These are phyloP conservation scores for Avena sativa DNA, from an alignment of 176 grass and related monocot genomes.

Conservation along the genomic window DNA sequence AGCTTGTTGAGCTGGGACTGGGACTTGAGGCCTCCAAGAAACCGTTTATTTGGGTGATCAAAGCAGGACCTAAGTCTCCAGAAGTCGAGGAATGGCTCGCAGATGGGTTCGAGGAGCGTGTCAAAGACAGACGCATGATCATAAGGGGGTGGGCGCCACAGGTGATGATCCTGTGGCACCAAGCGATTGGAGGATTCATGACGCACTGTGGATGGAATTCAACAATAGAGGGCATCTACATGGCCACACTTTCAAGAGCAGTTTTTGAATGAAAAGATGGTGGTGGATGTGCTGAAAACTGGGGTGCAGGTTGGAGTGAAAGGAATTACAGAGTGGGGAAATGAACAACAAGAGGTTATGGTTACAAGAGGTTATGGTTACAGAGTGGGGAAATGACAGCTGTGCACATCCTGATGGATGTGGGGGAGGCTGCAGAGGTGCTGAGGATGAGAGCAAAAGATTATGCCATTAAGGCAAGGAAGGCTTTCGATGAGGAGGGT, in stretches of 20 bases:
- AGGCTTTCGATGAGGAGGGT: conserved; percentile 62
- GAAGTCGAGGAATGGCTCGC: conserved; percentile 68
- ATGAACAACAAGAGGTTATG: conserved; percentile 37
- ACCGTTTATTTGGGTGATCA: conserved; percentile 72
- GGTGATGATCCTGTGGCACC: conserved; percentile 70
- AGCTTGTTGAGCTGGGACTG: conserved; percentile 67
- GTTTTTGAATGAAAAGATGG: conserved; percentile 64
- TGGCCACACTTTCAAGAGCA: conserved; percentile 67
- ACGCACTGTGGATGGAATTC: conserved; percentile 83
- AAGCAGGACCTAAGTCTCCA: conserved; percentile 53
- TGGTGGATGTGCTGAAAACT: conserved; percentile 68
- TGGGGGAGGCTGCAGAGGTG: conserved; percentile 43
- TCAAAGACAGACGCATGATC: conserved; percentile 51
- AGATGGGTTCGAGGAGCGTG: conserved; percentile 53
- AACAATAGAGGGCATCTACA: conserved; percentile 67
- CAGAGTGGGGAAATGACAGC: conserved; percentile 30
- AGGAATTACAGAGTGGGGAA: conserved; percentile 30
- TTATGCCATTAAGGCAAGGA: conserved; percentile 53
- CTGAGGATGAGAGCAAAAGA: conserved; percentile 59
- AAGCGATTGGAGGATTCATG: conserved; percentile 64
- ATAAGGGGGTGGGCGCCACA: conserved; percentile 69
- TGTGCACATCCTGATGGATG: conserved; percentile 54
- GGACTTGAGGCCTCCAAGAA: conserved; percentile 62
- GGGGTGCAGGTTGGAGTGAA: conserved; percentile 47
- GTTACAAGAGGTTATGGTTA: conserved; percentile 48